These are phyloP conservation scores for Solanum lycopersicoides DNA, from an alignment of 257 asterid genomes.

Conservation along the genomic window DNA sequence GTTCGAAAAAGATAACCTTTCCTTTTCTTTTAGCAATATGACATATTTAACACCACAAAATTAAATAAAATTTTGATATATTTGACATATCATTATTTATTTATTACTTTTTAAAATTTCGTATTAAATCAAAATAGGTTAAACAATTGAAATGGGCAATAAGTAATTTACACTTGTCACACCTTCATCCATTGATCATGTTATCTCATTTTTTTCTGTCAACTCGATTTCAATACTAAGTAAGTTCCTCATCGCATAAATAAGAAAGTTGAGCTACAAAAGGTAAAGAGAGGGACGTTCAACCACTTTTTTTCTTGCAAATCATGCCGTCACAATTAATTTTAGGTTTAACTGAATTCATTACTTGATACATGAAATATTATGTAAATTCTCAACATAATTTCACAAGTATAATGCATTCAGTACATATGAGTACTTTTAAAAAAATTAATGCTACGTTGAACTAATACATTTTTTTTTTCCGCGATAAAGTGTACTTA, in stretches of 20 bases:
- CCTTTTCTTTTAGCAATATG: too few species aligned
- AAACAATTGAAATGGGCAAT: background rate
- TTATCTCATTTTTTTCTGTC: background rate
- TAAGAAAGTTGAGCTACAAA: too few species aligned
- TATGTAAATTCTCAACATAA: background rate
- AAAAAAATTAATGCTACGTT: background rate
- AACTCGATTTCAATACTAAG: too few species aligned
- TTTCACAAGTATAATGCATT: background rate
- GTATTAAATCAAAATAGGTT: too few species aligned
- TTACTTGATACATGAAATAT: background rate
- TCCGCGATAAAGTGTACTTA: rapidly evolving
- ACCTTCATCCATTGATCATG: constrained; percentile 17
- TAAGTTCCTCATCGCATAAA: too few species aligned
- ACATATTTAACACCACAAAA: too few species aligned
- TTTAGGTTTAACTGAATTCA: background rate
- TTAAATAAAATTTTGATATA: too few species aligned
- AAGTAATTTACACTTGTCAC: background rate
- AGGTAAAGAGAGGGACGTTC: too few species aligned
- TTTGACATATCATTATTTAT: background rate
- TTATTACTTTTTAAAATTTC: too few species aligned
- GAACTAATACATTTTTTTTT: background rate
- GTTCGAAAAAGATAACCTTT: too few species aligned
- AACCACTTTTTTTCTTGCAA: background rate
- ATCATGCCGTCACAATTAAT: background rate
- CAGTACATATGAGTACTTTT: background rate